Evolutionary conservation across 139 green algal species (phyloP).

Genomic region (Pleodorina starrii): DNA sequence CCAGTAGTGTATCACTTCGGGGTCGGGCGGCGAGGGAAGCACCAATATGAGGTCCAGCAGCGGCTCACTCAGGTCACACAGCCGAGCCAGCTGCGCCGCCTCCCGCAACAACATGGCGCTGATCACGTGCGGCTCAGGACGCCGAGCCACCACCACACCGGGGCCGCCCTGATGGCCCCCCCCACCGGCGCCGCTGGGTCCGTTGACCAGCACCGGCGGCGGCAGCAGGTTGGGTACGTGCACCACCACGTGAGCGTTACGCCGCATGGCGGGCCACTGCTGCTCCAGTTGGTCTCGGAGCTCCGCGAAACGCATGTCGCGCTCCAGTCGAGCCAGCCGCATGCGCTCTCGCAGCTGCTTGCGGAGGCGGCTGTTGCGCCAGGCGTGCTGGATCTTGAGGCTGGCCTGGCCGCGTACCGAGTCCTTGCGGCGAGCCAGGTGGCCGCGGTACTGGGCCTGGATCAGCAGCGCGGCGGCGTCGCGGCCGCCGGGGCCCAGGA

Average conservation of each 20-base stretch:
- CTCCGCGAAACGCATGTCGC: slow-evolving; percentile 51
- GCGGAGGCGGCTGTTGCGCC: slow-evolving; percentile 53
- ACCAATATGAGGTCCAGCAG: slow-evolving; percentile 49
- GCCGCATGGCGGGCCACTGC: slow-evolving; percentile 55
- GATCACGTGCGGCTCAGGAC: slow-evolving; percentile 37
- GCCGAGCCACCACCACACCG: too few relatives aligned
- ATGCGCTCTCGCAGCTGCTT: slow-evolving; percentile 45
- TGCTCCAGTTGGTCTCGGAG: slow-evolving; percentile 48
- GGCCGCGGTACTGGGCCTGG: slow-evolving; percentile 69
- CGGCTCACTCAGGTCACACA: slow-evolving; percentile 74
- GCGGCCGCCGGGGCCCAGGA: slow-evolving; percentile 55
- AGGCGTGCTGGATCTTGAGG: slow-evolving; percentile 62
- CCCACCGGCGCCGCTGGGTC: background rate
- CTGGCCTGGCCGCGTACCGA: slow-evolving; percentile 39
- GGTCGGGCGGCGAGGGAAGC: slow-evolving; percentile 59
- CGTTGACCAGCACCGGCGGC: background rate
- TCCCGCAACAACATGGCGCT: slow-evolving; percentile 55
- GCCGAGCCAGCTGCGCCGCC: slow-evolving; percentile 66
- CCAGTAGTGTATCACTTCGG: slow-evolving; percentile 69
- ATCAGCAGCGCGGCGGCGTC: slow-evolving; percentile 65
- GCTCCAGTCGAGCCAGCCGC: slow-evolving; percentile 46
- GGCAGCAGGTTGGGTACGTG: slow-evolving; percentile 70
- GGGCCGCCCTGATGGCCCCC: background rate
- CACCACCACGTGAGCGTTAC: slow-evolving; percentile 66
- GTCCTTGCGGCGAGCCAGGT: slow-evolving; percentile 55